Evolutionary conservation across 352 stramenopile species (phyloP).

Genomic region (Chrysophaeum taylorii): DNA sequence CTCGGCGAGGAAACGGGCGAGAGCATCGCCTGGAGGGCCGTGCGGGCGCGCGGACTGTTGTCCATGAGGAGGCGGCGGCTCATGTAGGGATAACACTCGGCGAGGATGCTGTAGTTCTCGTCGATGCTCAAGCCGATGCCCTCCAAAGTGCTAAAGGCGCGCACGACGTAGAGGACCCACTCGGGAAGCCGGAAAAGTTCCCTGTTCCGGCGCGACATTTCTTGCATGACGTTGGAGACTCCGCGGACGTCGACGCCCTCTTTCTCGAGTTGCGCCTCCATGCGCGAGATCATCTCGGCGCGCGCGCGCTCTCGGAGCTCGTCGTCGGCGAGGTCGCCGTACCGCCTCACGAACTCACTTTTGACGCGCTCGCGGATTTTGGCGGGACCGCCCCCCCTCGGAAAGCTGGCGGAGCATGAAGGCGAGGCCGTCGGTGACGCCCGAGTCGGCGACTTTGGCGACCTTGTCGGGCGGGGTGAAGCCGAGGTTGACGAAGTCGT

Average conservation of each 20-base stretch:
- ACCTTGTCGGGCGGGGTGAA: conserved; percentile 21
- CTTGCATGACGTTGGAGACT: conserved; percentile 35
- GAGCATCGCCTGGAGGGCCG: conserved; percentile 33
- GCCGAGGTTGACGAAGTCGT: conserved; percentile 22
- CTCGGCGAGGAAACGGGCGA: conserved; percentile 3
- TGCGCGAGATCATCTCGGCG: conserved; percentile 12
- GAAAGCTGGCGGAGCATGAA: conserved; percentile 18
- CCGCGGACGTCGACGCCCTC: conserved; percentile 16
- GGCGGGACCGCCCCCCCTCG: conserved; percentile 14
- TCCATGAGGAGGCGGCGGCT: conserved; percentile 52
- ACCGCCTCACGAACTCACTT: conserved; percentile 9
- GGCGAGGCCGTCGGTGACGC: conserved; percentile 17
- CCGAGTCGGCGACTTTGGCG: neutral
- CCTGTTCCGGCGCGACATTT: conserved; percentile 43
- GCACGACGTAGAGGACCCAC: conserved; percentile 43
- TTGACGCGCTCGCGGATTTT: conserved; percentile 13
- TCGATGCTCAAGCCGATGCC: conserved; percentile 42
- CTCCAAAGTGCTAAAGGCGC: conserved; percentile 48
- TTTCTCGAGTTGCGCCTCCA: neutral
- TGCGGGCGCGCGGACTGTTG: conserved; percentile 32
- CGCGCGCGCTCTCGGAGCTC: neutral
- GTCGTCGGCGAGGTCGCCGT: conserved; percentile 9
- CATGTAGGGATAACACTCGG: conserved; percentile 60
- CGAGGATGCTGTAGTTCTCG: conserved; percentile 52
- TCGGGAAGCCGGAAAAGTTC: conserved; percentile 49